Evolutionary conservation across 257 asterid genomes (phyloP).

Genomic region (Forsythia suspensa): DNA sequence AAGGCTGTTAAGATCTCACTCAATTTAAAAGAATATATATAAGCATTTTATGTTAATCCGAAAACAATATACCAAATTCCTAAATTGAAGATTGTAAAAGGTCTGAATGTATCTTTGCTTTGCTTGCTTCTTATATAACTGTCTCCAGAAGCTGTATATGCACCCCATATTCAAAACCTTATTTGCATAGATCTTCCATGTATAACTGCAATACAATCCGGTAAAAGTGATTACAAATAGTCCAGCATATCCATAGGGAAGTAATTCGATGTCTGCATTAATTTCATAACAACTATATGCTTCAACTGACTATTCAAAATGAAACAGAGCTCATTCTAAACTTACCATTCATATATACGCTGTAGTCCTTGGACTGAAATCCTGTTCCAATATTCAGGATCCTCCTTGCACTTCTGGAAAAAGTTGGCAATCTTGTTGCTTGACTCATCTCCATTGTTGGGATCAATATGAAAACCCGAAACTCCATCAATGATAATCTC

Average conservation of each 20-base stretch:
- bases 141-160: conserved; percentile 78
- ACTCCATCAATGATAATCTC: conserved; percentile 84
- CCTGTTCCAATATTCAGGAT: conserved; percentile 61
- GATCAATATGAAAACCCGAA: conserved; percentile 84
- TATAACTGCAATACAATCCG: conserved; percentile 54
- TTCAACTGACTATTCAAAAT: too few species aligned
- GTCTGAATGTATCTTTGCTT: conserved; percentile 71
- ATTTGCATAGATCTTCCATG: conserved; percentile 91
- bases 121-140: conserved; percentile 60
- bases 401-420: conserved; percentile 71
- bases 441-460: conserved; percentile 71
- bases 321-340: background rate
- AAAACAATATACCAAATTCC: conserved; percentile 54
- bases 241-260: background rate
- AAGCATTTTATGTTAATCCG: background rate
- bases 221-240: background rate
- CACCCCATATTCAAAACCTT: conserved; percentile 86
- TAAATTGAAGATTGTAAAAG: conserved; percentile 73
- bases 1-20: background rate
- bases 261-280: too few species aligned
- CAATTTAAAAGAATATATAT: background rate
- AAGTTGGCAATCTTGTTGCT: conserved; percentile 83
- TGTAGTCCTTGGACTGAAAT: conserved; percentile 66
- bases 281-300: too few species aligned
- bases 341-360: conserved; percentile 82